Evolutionary conservation across 139 green algal genomes (phyloP).

Genomic region (Zygnema cylindricum): DNA sequence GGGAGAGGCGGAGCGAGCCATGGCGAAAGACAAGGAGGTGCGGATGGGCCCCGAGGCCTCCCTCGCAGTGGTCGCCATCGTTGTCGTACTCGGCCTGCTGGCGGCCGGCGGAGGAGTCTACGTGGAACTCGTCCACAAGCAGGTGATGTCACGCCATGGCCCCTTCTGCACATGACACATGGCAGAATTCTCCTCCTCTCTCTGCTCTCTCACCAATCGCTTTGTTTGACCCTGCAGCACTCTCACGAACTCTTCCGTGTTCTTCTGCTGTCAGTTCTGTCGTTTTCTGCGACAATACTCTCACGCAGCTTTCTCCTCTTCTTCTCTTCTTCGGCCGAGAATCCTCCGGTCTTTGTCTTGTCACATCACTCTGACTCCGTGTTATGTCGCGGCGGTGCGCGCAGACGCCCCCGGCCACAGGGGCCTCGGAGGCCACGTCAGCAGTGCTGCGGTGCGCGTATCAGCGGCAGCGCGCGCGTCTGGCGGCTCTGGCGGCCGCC

Average conservation of each 20-base stretch:
- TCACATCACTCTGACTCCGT: background rate
- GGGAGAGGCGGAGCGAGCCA: too few relatives aligned
- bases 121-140: background rate
- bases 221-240: background rate
- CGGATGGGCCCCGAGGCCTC: slow-evolving; percentile 22
- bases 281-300: background rate
- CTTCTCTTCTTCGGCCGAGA: too few relatives aligned
- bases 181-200: background rate
- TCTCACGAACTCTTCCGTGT: background rate
- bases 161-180: background rate
- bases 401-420: background rate
- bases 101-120: background rate
- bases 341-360: too few relatives aligned
- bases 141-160: background rate
- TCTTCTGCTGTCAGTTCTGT: background rate
- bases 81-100: background rate
- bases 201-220: background rate
- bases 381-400: background rate
- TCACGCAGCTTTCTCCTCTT: too few relatives aligned
- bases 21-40: background rate
- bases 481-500: background rate
- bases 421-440: too few relatives aligned
- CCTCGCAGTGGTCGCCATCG: slow-evolving; percentile 18
- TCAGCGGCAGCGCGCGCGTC: background rate
- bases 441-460: slow-evolving; percentile 32